Base-by-base conservation (phyloP, 805 yeast species). In the Komagataella phaffii region DNA sequence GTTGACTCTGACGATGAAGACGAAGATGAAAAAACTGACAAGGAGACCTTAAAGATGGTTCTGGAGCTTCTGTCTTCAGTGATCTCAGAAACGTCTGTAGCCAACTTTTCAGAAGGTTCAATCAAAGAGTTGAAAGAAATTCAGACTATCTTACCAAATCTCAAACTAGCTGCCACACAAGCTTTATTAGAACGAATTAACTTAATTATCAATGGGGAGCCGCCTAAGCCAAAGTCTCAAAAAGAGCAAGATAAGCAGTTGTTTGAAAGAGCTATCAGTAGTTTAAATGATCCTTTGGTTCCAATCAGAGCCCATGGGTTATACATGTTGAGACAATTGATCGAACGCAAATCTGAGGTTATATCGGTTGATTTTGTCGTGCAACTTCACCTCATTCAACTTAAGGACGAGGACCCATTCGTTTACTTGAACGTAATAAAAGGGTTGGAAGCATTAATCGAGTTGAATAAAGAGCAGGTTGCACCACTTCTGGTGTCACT, bases 221-320 rank as follows among this genome's bases (percentile, higher is more conserved):
- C 49, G 2, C 57, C 59, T 1, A 50, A 51, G 2, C 55, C 60
- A 6, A 53, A 55, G 36, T 19, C 55, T 18, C 51, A 53, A 14
- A 53, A 54, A 46, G 71, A 68, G 8, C 52, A 61, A 6, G 76
- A 81, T 48, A 63, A 63, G 24, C 67, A 66, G 21, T 54, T 64
- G 0, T 65, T 85, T 48, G 73, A 76, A 14, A 70, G 77, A 36
- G 96, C 96, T 0, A 66, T 87, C 44, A 69, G 75, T 1, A 78
- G 81, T 53, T 64, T 93, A 46, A 80, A 80, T 52, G 96, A 90
- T 64, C 85, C 90, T 0, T 66, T 85, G 46, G 82, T 86, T 3
- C 96, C 98, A 0, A 77, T 91, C 2, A 72, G 89, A 51, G 98
- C 95, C 0, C 89, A 86, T 64, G 98, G 98, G 0, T 66, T 93